A percentile compares a stretch with the other conserved stretches of the same genome.
phyloP scores from a whole-genome alignment of 2,329 filamentous ascomycete species.

The Trichoderma asperellum region DNA sequence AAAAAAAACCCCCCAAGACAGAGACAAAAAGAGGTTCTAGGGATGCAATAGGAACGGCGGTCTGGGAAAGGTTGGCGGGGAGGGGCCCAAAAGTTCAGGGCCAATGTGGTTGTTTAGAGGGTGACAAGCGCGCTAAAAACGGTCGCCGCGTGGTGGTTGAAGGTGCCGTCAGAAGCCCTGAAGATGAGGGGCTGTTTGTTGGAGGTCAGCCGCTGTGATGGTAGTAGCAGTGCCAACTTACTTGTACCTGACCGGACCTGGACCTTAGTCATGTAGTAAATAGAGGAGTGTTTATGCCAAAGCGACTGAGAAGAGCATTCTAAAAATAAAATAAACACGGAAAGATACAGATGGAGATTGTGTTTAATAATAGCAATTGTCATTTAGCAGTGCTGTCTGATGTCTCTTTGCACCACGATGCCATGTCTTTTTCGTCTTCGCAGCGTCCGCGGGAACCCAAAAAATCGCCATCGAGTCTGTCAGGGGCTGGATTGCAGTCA shows the following conservation, averaged over 20 bases:
- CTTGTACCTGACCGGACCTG: neutral
- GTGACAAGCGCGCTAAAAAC: conserved; percentile 28
- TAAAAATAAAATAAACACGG: neutral
- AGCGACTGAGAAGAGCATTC: neutral
- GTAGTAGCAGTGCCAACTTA: too few species aligned
- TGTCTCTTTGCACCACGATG: neutral
- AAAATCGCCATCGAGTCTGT: conserved; percentile 6
- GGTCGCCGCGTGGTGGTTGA: conserved; percentile 26
- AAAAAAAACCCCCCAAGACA: conserved; percentile 2
- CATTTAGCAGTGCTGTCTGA: neutral
- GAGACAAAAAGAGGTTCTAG: conserved; percentile 13
- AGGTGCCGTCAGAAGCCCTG: conserved; percentile 3
- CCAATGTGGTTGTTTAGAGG: conserved; percentile 21
- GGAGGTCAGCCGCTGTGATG: too few species aligned
- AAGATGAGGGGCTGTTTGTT: neutral
- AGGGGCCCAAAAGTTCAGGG: conserved; percentile 16
- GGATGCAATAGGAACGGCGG: conserved; percentile 27
- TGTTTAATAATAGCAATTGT: neutral
- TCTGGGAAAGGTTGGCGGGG: conserved; percentile 27
- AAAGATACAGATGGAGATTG: too few species aligned
- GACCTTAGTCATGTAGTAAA: neutral
- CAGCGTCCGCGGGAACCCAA: neutral
- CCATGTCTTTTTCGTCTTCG: neutral
- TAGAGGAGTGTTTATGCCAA: neutral
- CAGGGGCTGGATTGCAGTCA: conserved; percentile 12